Evolutionary conservation across 345 rosid genomes (phyloP), one percentile per base, ranked within the genome.

Genomic region (Citrus hindsii): DNA sequence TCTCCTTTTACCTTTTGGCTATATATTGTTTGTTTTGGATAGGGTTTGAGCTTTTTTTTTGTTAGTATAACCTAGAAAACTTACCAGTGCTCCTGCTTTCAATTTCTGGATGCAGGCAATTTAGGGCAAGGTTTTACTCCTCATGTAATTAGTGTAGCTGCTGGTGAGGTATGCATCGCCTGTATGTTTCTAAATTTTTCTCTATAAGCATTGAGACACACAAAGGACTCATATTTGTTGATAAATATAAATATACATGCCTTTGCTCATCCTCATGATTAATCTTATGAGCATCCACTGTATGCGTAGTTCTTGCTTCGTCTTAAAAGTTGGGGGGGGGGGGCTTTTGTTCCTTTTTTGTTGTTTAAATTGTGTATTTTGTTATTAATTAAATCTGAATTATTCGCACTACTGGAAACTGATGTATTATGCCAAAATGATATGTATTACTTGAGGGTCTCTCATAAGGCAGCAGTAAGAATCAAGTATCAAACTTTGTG

Each of bases 101-200:
- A 25, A 37, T 67, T 85, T 42, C 38, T 77, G 79, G 76, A 51
- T 89, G 81, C 89, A 93, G 97, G 94, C 75, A 87, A 83, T 76
- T 83, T 87, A 2, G 96, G 98, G 76, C 92, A 89, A 64, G 90
- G 93, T 71, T 92, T 95, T 86, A 89, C 88, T 55, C 93, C 97
- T 6, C 92, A 93, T 85, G 84, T 93, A 76, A 86, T 95, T 66
- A 81, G 82, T 84, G 89, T 91, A 81, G 84, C 86, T 79, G 89
- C 92, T 73, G 98, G 97, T 48, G 98, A 95, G 93, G 99, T 95
- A 90, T 76, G 88, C 67, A 61, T 73, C 32, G 67, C 55, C 46
- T 65, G 18, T 58, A 51, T 63, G 64, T n/a, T 25, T 64, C 28
- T 40, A 51, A 68, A 38, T 46, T 37, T 16, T 16, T 53, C 59